These are phyloP conservation scores for Phyllosticta ampelicida DNA, from an alignment of 2,329 filamentous ascomycete genomes.

Conservation along the genomic window DNA sequence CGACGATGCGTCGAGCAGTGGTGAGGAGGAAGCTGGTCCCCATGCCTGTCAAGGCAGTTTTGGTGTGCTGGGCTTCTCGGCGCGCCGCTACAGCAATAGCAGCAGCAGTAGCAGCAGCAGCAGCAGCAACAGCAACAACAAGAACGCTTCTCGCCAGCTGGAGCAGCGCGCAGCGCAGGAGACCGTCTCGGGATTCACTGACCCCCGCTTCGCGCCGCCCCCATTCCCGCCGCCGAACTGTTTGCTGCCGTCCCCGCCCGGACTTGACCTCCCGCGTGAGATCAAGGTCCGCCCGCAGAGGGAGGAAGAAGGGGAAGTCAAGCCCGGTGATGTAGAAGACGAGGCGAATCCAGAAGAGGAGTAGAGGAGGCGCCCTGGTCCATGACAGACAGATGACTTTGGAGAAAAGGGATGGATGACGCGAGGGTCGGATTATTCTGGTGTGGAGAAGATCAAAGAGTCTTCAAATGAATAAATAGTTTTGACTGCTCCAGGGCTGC, in stretches of 20 bases:
- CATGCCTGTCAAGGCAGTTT: no score
- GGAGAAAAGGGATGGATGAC: no score
- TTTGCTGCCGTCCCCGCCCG: background rate
- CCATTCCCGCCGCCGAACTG: background rate
- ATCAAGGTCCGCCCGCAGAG: background rate
- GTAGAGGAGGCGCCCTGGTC: background rate
- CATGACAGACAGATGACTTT: no score
- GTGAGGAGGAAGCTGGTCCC: background rate
- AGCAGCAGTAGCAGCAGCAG: background rate
- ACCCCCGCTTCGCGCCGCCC: background rate
- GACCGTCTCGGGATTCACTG: no score
- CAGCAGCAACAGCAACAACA: background rate
- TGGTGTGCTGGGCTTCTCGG: no score
- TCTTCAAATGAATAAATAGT: no score
- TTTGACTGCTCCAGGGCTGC: no score
- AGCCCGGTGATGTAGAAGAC: background rate
- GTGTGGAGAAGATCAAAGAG: no score
- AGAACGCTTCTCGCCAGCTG: background rate
- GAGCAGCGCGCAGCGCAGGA: no score
- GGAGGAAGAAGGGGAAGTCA: no score
- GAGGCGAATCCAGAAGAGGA: background rate
- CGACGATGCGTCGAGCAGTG: background rate
- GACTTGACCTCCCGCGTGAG: background rate
- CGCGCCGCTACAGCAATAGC: no score
- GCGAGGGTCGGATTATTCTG: no score